phyloP scores from a whole-genome alignment of 192 early-diverging fungal species.

The Podila verticillata region DNA sequence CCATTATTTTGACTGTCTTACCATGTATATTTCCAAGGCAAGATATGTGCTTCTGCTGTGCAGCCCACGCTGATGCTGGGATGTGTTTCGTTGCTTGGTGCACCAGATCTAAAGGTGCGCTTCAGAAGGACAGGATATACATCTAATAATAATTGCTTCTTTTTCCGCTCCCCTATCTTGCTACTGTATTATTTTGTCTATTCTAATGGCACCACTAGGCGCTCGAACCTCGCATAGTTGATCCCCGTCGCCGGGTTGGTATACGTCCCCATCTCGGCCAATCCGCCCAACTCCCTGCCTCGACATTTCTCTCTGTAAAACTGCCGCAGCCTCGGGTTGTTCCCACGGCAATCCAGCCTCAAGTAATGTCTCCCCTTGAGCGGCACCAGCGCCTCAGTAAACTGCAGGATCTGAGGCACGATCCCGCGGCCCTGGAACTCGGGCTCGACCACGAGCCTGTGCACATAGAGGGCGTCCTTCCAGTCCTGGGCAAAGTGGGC shows the following conservation, averaged over 20 bases:
- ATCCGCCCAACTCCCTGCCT: conserved; percentile 18
- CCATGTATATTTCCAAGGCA: no score
- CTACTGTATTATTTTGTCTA: no score
- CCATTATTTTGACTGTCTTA: no score
- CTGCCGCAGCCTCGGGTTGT: conserved; percentile 33
- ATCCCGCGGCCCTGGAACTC: conserved; percentile 33
- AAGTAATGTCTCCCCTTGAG: conserved; percentile 11
- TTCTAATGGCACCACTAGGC: conserved; percentile 6
- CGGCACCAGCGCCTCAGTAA: conserved; percentile 21
- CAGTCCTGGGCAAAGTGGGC: conserved; percentile 16
- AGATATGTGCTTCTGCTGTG: no score
- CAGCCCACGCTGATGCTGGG: no score
- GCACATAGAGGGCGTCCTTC: conserved; percentile 46
- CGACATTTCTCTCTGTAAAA: conserved; percentile 46
- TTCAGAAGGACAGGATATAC: no score
- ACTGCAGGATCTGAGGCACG: conserved; percentile 24
- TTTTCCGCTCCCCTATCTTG: no score
- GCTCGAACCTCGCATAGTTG: conserved; percentile 41
- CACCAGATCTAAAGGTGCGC: no score
- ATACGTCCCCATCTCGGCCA: conserved; percentile 35
- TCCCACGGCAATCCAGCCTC: conserved; percentile 38
- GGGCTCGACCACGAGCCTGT: conserved; percentile 40
- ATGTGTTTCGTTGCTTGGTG: no score
- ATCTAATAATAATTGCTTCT: no score
- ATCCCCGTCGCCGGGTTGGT: conserved; percentile 44